Evolutionary conservation across 2,329 filamentous ascomycete species (phyloP).

Genomic region (Fusarium graminum): DNA sequence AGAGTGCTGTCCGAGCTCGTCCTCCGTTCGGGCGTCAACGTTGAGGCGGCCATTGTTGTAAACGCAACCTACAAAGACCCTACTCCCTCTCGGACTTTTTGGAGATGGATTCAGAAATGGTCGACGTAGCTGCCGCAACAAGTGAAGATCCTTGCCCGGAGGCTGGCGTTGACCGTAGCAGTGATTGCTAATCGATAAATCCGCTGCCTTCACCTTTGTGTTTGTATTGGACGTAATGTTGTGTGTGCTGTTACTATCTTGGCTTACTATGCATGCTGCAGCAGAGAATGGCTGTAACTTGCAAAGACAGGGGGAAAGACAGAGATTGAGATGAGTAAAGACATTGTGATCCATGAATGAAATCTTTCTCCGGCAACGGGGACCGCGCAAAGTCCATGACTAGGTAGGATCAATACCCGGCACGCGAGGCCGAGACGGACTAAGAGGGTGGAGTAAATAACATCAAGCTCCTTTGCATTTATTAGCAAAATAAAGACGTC

Average conservation of each 20-base stretch:
- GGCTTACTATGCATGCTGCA: constrained; percentile 4
- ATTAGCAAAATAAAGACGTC: constrained; percentile 27
- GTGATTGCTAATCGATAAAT: constrained; percentile 39
- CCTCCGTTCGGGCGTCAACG: constrained; percentile 35
- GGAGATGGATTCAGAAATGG: constrained; percentile 7
- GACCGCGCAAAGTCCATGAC: constrained; percentile 21
- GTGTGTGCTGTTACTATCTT: neutral
- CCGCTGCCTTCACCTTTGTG: neutral
- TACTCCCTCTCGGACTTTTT: constrained; percentile 4
- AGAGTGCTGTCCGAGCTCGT: constrained; percentile 50
- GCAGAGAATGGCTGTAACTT: neutral
- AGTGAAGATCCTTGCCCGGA: constrained; percentile 33
- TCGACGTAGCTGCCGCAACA: constrained; percentile 28
- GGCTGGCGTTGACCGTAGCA: constrained; percentile 34
- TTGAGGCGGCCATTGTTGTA: constrained; percentile 31
- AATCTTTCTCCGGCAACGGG: constrained; percentile 34
- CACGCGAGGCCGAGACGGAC: constrained; percentile 22
- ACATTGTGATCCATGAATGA: constrained; percentile 1
- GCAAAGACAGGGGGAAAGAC: neutral
- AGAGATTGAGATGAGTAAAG: constrained; percentile 11
- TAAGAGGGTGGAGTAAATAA: constrained; percentile 38
- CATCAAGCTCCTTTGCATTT: constrained; percentile 18
- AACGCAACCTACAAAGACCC: neutral
- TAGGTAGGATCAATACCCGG: constrained; percentile 12
- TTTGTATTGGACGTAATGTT: constrained; percentile 1